Conservation (phyloP, 2,329 filamentous ascomycete genomes). For the Teratosphaeria nubilosa region DNA sequence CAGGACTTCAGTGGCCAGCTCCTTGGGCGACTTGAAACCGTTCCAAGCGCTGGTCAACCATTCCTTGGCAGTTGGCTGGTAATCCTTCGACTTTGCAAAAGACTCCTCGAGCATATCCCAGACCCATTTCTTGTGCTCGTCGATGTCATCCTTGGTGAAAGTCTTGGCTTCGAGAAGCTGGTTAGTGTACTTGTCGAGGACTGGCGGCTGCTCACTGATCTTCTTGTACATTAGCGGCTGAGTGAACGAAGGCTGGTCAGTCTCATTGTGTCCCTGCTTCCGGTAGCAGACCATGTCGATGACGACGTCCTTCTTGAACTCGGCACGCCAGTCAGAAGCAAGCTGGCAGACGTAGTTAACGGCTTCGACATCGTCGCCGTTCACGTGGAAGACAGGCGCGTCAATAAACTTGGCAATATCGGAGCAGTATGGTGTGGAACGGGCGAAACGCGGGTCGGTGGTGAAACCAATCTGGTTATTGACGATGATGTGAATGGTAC, state of each 20-base stretch:
- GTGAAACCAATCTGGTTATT: conserved; percentile 99
- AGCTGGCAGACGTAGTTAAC: conserved; percentile 97
- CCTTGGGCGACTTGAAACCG: conserved; percentile 98
- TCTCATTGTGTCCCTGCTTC: conserved; percentile 99
- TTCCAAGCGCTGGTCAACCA: conserved; percentile 99
- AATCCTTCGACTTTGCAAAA: conserved; percentile 95
- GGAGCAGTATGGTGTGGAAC: conserved; percentile 96
- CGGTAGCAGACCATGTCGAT: conserved; percentile 98
- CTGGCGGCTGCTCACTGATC: conserved; percentile 72
- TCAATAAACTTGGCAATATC: conserved; percentile 99
- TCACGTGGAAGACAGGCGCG: conserved; percentile 97
- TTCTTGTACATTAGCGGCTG: conserved; percentile 99
- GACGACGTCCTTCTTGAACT: conserved; percentile 97
- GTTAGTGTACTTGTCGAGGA: conserved; percentile 84
- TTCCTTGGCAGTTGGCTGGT: conserved; percentile 90
- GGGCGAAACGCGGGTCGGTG: conserved; percentile 91
- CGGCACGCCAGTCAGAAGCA: conserved; percentile 92
- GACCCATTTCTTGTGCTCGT: conserved; percentile 99
- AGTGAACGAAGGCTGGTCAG: conserved; percentile 98
- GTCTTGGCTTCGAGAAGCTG: conserved; percentile 85
- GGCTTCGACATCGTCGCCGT: conserved; percentile 95
- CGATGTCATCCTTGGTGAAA: conserved; percentile 94
- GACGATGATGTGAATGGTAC: conserved; percentile 91
- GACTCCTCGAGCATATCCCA: conserved; percentile 99
- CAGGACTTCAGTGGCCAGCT: conserved; percentile 85